These are phyloP conservation scores for Blastobotrys arbuscula DNA, from an alignment of 1,139 yeast species.

Conservation along the genomic window DNA sequence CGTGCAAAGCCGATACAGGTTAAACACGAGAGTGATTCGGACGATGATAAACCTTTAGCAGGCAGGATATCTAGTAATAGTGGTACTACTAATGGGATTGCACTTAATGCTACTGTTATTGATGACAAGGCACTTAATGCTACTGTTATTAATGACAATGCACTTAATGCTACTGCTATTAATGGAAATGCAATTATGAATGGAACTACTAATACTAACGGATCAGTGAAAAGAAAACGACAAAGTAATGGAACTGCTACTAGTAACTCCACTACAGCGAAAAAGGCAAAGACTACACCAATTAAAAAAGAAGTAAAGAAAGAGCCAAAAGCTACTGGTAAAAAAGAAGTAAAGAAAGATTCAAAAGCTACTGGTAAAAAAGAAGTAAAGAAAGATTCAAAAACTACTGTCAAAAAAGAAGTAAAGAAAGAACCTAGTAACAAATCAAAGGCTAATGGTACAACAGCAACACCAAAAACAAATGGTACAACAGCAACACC, in stretches of 20 bases:
- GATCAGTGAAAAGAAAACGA: no score
- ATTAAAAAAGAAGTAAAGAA: conserved; percentile 6
- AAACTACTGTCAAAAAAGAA: conserved; percentile 10
- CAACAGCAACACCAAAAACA: not conserved
- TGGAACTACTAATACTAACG: no score
- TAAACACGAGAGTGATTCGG: not conserved
- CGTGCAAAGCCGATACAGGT: not conserved
- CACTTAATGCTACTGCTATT: no score
- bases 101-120: no score
- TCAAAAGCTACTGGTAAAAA: not conserved
- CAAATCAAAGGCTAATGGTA: conserved; percentile 7
- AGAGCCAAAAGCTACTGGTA: not conserved
- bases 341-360: conserved; percentile 12
- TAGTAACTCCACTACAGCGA: not conserved
- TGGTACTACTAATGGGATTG: no score
- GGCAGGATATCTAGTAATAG: conserved; percentile 1
- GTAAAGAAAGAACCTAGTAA: conserved; percentile 1
- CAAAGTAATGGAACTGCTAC: no score
- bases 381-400: conserved; percentile 7
- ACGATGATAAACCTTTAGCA: conserved; percentile 6
- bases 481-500: conserved; percentile 10
- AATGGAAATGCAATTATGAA: no score
- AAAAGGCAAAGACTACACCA: not conserved
- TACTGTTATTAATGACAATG: no score
- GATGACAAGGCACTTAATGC: no score